Percentiles rank a stretch among this genome's conserved stretches.
These are phyloP conservation scores for Coemansia sp. DNA, from an alignment of 192 early-diverging fungal species.

Conservation along the genomic window DNA sequence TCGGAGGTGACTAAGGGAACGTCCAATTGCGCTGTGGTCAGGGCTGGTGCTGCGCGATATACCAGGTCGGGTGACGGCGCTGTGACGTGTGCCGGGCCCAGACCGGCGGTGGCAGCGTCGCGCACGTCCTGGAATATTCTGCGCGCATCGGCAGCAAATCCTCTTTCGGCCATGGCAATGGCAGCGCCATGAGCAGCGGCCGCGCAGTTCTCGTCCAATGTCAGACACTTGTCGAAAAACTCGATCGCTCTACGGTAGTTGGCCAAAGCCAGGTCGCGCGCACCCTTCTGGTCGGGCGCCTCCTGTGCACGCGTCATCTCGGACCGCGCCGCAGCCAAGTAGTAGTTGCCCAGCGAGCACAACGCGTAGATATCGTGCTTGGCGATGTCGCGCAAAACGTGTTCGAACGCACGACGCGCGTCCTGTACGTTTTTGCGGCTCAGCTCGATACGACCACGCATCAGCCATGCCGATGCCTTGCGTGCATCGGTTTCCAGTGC, in stretches of 20 bases:
- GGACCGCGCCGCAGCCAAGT: constrained; percentile 65
- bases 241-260: constrained; percentile 72
- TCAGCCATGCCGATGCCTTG: constrained; percentile 65
- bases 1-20: constrained; percentile 26
- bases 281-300: neutral
- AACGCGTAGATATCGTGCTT: constrained; percentile 80
- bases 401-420: constrained; percentile 75
- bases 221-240: constrained; percentile 78
- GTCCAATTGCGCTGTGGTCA: neutral
- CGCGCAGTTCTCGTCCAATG: constrained; percentile 68
- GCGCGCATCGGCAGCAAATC: constrained; percentile 61
- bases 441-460: constrained; percentile 73
- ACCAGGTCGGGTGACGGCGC: constrained; percentile 26
- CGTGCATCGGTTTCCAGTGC: constrained; percentile 66
- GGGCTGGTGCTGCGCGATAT: constrained; percentile 1
- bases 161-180: constrained; percentile 78
- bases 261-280: neutral
- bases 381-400: constrained; percentile 74
- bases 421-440: constrained; percentile 62
- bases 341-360: constrained; percentile 78
- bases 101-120: constrained; percentile 52
- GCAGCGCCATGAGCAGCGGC: constrained; percentile 87
- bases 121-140: constrained; percentile 69
- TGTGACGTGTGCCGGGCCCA: constrained; percentile 26
- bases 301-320: constrained; percentile 13